A percentile compares a stretch with the other conserved stretches of the same genome.
Conservation (phyloP, 2,329 filamentous ascomycete species). For the Colletotrichum navitas region DNA sequence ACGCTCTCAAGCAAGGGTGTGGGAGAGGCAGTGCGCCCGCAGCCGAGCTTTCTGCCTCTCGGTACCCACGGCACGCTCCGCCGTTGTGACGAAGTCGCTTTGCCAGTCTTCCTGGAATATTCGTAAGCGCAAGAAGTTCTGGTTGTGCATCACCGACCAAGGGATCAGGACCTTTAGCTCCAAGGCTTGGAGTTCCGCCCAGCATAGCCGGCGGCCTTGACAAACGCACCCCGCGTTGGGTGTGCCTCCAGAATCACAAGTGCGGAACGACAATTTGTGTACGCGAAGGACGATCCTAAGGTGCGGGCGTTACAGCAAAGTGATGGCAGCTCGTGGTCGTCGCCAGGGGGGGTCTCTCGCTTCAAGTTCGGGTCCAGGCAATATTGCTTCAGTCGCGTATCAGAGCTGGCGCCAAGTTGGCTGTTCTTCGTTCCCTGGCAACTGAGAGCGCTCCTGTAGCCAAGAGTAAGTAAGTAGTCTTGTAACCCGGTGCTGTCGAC, state of each 20-base stretch:
- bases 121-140: neutral
- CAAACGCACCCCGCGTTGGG: neutral
- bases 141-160: neutral
- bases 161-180: slow-evolving; percentile 8
- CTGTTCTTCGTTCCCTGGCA: neutral
- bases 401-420: slow-evolving; percentile 17
- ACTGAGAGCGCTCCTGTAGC: neutral
- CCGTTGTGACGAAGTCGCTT: neutral
- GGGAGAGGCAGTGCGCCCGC: slow-evolving; percentile 28
- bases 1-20: neutral
- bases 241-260: neutral
- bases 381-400: slow-evolving; percentile 28
- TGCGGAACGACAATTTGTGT: neutral
- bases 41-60: slow-evolving; percentile 1
- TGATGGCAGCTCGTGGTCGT: slow-evolving; percentile 19
- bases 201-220: neutral
- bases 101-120: neutral
- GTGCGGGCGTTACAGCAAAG: slow-evolving; percentile 32
- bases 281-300: slow-evolving; percentile 2
- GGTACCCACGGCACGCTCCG: slow-evolving; percentile 8
- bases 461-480: neutral
- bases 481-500: neutral
- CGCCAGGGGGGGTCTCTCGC: slow-evolving; percentile 14
- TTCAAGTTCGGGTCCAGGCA: slow-evolving; percentile 13
- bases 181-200: slow-evolving; percentile 6